Percentiles rank a stretch among this genome's conserved stretches.
Conservation (phyloP, 805 yeast genomes). For the Komagataella populi region DNA sequence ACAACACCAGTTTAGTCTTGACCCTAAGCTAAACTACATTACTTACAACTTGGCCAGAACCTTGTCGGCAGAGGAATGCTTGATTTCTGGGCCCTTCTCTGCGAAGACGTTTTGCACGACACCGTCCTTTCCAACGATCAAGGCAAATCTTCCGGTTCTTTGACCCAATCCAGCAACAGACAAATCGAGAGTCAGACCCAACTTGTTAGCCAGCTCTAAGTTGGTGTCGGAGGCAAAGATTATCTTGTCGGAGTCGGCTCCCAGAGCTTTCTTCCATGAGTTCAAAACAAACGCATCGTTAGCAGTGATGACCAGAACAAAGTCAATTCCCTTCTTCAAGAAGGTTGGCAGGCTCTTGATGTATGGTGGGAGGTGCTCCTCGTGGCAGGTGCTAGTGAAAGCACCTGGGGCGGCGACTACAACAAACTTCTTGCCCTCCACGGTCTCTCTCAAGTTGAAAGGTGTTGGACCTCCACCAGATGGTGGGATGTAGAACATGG, state of each 20-base stretch:
- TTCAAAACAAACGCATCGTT: conserved; percentile 62
- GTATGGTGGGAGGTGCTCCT: conserved; percentile 60
- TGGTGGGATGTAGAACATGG: conserved; percentile 20
- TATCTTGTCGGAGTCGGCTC: conserved; percentile 22
- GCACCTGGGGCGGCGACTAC: conserved; percentile 79
- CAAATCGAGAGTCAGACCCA: conserved; percentile 46
- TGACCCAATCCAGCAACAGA: conserved; percentile 38
- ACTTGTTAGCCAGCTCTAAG: conserved; percentile 37
- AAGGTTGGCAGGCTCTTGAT: conserved; percentile 34
- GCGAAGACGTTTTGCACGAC: conserved; percentile 18
- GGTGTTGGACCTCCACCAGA: conserved; percentile 19
- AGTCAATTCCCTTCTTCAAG: conserved; percentile 47
- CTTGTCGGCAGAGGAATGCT: conserved; percentile 13
- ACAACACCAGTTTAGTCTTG: background rate
- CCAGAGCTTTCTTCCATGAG: conserved; percentile 50
- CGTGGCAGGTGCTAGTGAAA: conserved; percentile 73
- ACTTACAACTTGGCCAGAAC: conserved; percentile 12
- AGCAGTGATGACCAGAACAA: conserved; percentile 46
- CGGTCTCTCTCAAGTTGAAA: conserved; percentile 14
- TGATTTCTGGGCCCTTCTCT: conserved; percentile 15
- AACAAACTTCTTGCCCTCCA: conserved; percentile 37
- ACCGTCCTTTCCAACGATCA: conserved; percentile 39
- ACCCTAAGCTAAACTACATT: background rate
- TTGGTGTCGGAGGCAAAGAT: conserved; percentile 56
- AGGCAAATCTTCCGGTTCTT: conserved; percentile 55